Conservation (phyloP, 2,329 filamentous ascomycete species). For the Ophiostoma pallidulum region DNA sequence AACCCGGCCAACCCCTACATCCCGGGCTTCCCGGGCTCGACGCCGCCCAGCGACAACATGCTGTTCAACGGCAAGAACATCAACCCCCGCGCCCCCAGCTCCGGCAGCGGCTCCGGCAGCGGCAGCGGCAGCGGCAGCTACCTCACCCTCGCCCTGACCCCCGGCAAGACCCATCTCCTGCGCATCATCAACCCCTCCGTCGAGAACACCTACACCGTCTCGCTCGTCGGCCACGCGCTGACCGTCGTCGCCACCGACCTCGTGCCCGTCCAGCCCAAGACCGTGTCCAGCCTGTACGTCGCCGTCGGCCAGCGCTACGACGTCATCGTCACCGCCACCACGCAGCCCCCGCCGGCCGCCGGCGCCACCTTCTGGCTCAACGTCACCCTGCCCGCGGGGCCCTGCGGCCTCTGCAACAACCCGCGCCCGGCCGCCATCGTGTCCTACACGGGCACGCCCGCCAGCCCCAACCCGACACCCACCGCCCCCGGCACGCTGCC, state of each 20-base stretch:
- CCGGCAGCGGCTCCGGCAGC: slow-evolving; percentile 17
- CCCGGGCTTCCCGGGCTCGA: slow-evolving; percentile 16
- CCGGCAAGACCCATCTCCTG: slow-evolving; percentile 37
- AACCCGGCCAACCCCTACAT: slow-evolving; percentile 18
- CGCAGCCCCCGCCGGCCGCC: too few species aligned
- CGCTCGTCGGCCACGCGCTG: slow-evolving; percentile 31
- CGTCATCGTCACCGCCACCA: slow-evolving; percentile 35
- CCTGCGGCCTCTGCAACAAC: slow-evolving; percentile 21
- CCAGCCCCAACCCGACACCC: slow-evolving; percentile 16
- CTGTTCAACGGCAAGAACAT: slow-evolving; percentile 34
- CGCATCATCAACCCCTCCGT: slow-evolving; percentile 41
- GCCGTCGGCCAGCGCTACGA: slow-evolving; percentile 39
- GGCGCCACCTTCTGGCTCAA: slow-evolving; percentile 35
- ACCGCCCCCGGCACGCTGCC: slow-evolving; percentile 21
- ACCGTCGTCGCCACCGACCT: slow-evolving; percentile 43
- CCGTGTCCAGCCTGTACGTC: slow-evolving; percentile 39
- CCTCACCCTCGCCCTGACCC: slow-evolving; percentile 24
- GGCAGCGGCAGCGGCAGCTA: slow-evolving; percentile 22
- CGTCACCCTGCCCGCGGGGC: slow-evolving; percentile 23
- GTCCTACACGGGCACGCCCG: slow-evolving; percentile 19
- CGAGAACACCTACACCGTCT: slow-evolving; percentile 39
- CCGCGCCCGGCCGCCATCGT: slow-evolving; percentile 23
- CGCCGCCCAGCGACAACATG: slow-evolving; percentile 28
- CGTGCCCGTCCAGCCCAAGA: slow-evolving; percentile 40
- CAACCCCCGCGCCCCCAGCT: slow-evolving; percentile 19